Evolutionary conservation across 2,329 filamentous ascomycete genomes (phyloP).

Genomic region (Corinectria fuckeliana): DNA sequence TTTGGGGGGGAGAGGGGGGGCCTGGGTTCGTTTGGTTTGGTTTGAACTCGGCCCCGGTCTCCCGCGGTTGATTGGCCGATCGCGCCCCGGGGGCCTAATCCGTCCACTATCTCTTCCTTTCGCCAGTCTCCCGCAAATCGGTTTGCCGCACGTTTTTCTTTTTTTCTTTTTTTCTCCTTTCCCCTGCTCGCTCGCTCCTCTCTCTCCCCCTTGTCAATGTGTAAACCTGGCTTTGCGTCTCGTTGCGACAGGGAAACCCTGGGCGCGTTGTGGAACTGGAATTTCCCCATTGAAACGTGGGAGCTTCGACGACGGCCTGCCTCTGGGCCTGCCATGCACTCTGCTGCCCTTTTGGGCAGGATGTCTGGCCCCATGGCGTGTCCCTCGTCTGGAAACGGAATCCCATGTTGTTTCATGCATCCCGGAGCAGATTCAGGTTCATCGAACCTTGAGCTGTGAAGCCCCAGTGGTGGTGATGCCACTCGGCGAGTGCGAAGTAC

Average conservation of each 20-base stretch:
- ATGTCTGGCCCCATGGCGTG: neutral
- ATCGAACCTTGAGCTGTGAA: conserved; percentile 1
- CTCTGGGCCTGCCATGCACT: neutral
- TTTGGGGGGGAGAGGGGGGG: no score
- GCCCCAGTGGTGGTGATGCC: neutral
- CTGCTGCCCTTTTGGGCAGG: conserved; percentile 3
- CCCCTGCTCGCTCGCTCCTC: no score
- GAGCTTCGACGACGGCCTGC: conserved; percentile 4
- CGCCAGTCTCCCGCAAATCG: conserved; percentile 34
- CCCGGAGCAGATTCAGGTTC: conserved; percentile 7
- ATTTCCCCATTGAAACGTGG: conserved; percentile 35
- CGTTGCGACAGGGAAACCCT: conserved; percentile 26
- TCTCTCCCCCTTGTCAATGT: conserved; percentile 15
- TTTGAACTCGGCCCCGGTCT: conserved; percentile 32
- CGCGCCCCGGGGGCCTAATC: conserved; percentile 34
- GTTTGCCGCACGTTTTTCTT: conserved; percentile 36
- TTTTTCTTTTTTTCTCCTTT: no score
- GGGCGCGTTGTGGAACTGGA: conserved; percentile 23
- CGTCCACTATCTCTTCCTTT: conserved; percentile 32
- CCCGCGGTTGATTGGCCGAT: conserved; percentile 37
- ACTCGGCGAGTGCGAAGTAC: neutral
- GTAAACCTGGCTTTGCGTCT: no score
- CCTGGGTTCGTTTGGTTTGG: conserved; percentile 32
- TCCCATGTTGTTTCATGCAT: conserved; percentile 9
- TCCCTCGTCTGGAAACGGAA: conserved; percentile 3